Evolutionary conservation across 1,139 yeast species (phyloP), one percentile per base, ranked within the genome.

Genomic region (Hemisphaericaspora lyxosophila): DNA sequence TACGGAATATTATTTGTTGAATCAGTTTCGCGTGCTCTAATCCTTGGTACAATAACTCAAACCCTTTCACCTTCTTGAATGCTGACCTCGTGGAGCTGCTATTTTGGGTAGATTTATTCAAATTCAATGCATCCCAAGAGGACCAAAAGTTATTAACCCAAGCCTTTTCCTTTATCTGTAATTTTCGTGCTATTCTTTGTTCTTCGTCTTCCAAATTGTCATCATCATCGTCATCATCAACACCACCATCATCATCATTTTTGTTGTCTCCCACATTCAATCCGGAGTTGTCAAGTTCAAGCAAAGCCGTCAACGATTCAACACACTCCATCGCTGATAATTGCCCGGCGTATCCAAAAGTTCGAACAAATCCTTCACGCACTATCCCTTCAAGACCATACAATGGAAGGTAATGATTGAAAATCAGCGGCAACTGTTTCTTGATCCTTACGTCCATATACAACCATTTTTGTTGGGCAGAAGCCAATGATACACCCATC

Each of bases 121-220:
- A 82, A 42, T 59, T 67, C 35, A 90, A 67, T 1, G 97, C 88
- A 62, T 92, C 98, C 94, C 96, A 94, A 11, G 96, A 86, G 23
- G 80, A 74, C 97, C 98, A 92, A 58, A 94, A 94, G 55, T 90
- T 89, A 38, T 78, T 75, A 3, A 90, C 80, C 95, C 96, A 92
- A 34, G 77, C 73, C 48, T 80, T 76, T 49, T 85, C 90, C 52
- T 80, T 68, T 38, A 65, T 65, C 12, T 63, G 62, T 22, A 81
- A 75, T 39, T 73, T 57, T n/a, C 63, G 57, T 38, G 64, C 62
- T 26, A 75, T 67, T 22, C 61, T 57, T 15, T 64, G 70, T 14
- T 66, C 72, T 16, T 64, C 70, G 23, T 57, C 57, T 5, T 57
- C 59, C 18, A 53, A 54, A 8, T 51, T 51, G 3, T 54, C 59